Evolutionary conservation across 305 asterid genomes (phyloP), one percentile per base, ranked within the genome.

Genomic region (Fraxinus floribunda): DNA sequence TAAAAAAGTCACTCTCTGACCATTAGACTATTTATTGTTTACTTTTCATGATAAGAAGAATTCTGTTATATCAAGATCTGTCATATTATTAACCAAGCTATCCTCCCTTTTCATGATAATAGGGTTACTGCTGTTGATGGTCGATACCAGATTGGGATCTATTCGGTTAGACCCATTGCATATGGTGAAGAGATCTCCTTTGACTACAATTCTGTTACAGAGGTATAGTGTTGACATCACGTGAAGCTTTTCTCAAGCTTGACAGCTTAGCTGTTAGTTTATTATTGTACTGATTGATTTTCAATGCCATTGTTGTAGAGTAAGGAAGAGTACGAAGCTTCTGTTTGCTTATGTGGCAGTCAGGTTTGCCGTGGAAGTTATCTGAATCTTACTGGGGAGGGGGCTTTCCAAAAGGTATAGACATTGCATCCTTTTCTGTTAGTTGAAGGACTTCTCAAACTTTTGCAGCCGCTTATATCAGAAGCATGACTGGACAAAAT

Each of bases 41-140:
- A n/a, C 2, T 62, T 71, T n/a, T 77, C 76, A 36, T 38, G 72
- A 64, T 36, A 26, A n/a, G 24, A 20, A 49, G 74, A 29, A n/a
- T 7, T 29, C 36, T 30, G 8, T 36, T 75, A n/a, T 39, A 30
- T 46, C 8, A 81, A 22, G 73, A n/a, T 22, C 66, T 8, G 75
- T 70, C 36, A 5, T 77, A 3, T 36, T 38, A 13, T 41, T 38
- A 49, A 60, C 73, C 82, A 52, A 81, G 73, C 82, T 77, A 68
- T 83, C 70, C 38, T 78, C 57, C 77, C 78, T 82, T 78, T 29
- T 82, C 84, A 39, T 83, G 87, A 81, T 79, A 71, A 82, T 92
- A 97, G 99, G 91, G 99, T 97, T 80, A 95, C 99, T 84, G 98
- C 98, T 86, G 99, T 97, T 83, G 97, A 91, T 91, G 98, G 98